phyloP scores from a whole-genome alignment of 2,329 filamentous ascomycete genomes.

The Orbilia ellipsospora region DNA sequence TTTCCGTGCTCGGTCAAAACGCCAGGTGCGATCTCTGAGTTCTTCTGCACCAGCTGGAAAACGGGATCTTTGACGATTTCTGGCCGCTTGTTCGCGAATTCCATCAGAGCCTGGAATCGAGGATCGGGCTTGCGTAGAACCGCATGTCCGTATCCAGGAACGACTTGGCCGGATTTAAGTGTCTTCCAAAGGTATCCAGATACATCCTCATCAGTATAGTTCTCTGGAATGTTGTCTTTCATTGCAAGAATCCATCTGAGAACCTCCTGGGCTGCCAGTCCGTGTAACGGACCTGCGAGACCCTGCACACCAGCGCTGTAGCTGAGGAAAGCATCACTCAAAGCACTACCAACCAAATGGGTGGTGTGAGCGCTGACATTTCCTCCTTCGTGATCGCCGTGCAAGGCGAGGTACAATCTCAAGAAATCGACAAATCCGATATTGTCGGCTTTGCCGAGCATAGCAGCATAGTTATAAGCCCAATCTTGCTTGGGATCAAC shows the following conservation, averaged over 20 bases:
- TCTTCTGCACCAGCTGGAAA: conserved; percentile 92
- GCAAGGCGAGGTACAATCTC: conserved; percentile 91
- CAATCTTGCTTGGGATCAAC: conserved; percentile 90
- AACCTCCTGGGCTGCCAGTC: conserved; percentile 95
- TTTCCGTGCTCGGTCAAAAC: conserved; percentile 96
- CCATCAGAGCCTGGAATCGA: conserved; percentile 95
- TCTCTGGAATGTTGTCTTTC: conserved; percentile 84
- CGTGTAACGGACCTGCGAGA: conserved; percentile 91
- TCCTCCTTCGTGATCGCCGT: conserved; percentile 97
- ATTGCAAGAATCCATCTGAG: conserved; percentile 97
- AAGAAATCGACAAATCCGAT: conserved; percentile 96
- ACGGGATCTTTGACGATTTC: conserved; percentile 88
- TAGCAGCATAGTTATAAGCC: conserved; percentile 98
- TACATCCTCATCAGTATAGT: conserved; percentile 83
- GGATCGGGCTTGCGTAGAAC: conserved; percentile 97
- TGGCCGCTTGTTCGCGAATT: conserved; percentile 85
- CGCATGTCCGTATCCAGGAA: conserved; percentile 94
- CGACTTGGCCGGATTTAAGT: conserved; percentile 90
- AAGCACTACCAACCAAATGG: conserved; percentile 91
- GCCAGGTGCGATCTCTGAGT: conserved; percentile 87
- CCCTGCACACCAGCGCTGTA: conserved; percentile 96
- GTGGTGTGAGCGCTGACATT: conserved; percentile 97
- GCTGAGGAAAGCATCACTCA: conserved; percentile 93
- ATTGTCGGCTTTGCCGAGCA: conserved; percentile 90
- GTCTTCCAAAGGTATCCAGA: conserved; percentile 91